Conservation (phyloP, 2,329 filamentous ascomycete species). For the Coniochaeta sp. region DNA sequence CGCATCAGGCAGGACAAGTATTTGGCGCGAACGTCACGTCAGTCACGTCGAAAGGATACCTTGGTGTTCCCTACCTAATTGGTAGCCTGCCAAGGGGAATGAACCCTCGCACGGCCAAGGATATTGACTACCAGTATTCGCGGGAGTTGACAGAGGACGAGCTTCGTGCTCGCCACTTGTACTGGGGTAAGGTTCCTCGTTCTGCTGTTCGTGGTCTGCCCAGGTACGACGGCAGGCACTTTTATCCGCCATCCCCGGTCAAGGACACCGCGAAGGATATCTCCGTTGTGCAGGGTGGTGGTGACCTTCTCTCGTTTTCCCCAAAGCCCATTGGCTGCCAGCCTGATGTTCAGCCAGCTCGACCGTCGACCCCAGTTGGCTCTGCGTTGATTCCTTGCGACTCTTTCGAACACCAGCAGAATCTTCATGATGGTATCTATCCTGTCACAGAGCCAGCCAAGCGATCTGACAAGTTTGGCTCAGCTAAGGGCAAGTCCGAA, state of each 20-base stretch:
- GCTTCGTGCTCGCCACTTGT: slow-evolving; percentile 48
- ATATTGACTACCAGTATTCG: slow-evolving; percentile 45
- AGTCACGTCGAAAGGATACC: slow-evolving; percentile 2
- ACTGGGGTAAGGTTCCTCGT: slow-evolving; percentile 50
- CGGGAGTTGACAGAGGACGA: slow-evolving; percentile 53
- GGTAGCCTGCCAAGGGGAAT: slow-evolving; percentile 40
- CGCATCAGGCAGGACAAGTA: not conserved
- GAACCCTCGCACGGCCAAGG: slow-evolving; percentile 29
- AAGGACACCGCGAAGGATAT: slow-evolving; percentile 21
- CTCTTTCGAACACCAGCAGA: not conserved
- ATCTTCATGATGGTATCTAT: not conserved
- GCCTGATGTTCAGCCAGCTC: slow-evolving; percentile 1
- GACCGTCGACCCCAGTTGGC: slow-evolving; percentile 3
- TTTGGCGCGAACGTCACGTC: not conserved
- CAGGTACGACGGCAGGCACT: slow-evolving; percentile 59
- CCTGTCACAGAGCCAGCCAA: not conserved
- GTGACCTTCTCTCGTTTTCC: not conserved
- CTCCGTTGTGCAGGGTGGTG: not conserved
- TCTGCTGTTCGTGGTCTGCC: slow-evolving; percentile 45
- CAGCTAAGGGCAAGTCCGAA: slow-evolving; percentile 2
- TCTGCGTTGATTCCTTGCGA: not conserved
- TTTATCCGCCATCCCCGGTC: slow-evolving; percentile 49
- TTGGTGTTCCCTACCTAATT: slow-evolving; percentile 43
- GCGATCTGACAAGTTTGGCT: not conserved
- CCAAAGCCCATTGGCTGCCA: not conserved